Percentiles rank a stretch among this genome's conserved stretches.
These are phyloP conservation scores for Rhododendron henanense DNA, from an alignment of 148 eudicot genomes.

Conservation along the genomic window DNA sequence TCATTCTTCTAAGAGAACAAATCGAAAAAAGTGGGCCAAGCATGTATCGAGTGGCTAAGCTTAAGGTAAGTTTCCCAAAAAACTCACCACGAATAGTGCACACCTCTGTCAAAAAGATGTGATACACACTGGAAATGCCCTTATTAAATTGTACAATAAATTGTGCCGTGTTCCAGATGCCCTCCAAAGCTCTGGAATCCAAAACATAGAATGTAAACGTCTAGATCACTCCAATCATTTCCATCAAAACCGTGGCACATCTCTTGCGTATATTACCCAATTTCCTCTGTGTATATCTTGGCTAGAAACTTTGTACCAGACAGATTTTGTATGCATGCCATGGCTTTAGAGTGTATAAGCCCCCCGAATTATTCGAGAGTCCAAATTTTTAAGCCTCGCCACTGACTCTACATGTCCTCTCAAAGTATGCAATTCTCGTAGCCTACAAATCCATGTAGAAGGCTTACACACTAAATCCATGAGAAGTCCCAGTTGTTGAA, in stretches of 20 bases:
- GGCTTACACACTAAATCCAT: background rate
- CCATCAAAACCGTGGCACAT: slow-evolving; percentile 2
- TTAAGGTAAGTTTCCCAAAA: background rate
- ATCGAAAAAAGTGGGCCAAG: background rate
- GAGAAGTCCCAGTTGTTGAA: background rate
- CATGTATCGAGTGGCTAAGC: background rate
- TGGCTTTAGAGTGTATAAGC: slow-evolving; percentile 48
- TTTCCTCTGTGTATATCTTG: background rate
- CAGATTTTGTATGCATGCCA: background rate
- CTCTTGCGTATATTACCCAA: slow-evolving; percentile 1
- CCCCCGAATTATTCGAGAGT: slow-evolving; percentile 26
- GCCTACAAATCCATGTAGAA: slow-evolving; percentile 36
- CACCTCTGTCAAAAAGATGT: slow-evolving; percentile 4
- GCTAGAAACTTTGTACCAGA: background rate
- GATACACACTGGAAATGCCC: background rate
- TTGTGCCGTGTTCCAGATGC: slow-evolving; percentile 4
- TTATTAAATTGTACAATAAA: background rate
- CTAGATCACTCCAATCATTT: background rate
- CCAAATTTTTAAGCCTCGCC: slow-evolving; percentile 47
- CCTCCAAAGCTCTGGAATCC: background rate
- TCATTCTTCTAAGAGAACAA: background rate
- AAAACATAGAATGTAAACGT: background rate
- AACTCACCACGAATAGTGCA: background rate
- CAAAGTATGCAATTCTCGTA: slow-evolving; percentile 47
- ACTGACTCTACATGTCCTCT: slow-evolving; percentile 63